Evolutionary conservation across 352 stramenopile genomes (phyloP), one percentile per base, ranked within the genome.

Genomic region (Phytophthora fragariae): DNA sequence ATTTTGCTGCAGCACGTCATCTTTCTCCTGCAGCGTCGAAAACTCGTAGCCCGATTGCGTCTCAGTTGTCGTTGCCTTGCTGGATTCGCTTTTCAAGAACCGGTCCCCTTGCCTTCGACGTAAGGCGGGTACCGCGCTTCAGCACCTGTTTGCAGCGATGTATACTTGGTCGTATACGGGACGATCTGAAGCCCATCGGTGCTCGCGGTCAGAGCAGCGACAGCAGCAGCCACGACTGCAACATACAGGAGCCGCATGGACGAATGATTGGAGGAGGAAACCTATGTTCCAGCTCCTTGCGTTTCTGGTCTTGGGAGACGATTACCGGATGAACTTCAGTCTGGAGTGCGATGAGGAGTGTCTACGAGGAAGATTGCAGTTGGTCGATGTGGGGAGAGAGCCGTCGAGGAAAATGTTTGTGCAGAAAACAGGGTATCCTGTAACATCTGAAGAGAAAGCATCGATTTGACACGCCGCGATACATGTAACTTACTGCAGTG

Each of bases 81-180:
- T 69, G 11, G 35, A 7, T 31, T 75, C 68, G 17, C 47, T 61
- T 27, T 68, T 44, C 47, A 75, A 44, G 35, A 75, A 64, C 5
- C 68, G 55, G 14, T 72, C 62, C 57, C 56, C 39, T 72, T 62
- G n/a, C 68, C 62, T 62, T 75, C 62, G 19, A 75, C 56, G 63
- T 67, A 66, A 2, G 68, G 57, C 21, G 64, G 62, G 37, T 75
- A 53, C 1, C 62, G 41, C 24, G 8, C 12, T 3, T 71, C 68
- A n/a, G 62, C 29, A 35, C 21, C 29, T 17, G 44, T 37, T 52
- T 57, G 62, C 21, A 75, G 46, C 5, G 68, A 64, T 1, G 55
- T 59, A 39, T 62, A 71, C 49, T 58, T 62, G 29, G 54, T 65
- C 54, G 70, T 70, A 52, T 70, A 60, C 3, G 65, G 35, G 19